Conservation (phyloP, 169 alveolate species). For the Cyclospora cayetanensis region DNA sequence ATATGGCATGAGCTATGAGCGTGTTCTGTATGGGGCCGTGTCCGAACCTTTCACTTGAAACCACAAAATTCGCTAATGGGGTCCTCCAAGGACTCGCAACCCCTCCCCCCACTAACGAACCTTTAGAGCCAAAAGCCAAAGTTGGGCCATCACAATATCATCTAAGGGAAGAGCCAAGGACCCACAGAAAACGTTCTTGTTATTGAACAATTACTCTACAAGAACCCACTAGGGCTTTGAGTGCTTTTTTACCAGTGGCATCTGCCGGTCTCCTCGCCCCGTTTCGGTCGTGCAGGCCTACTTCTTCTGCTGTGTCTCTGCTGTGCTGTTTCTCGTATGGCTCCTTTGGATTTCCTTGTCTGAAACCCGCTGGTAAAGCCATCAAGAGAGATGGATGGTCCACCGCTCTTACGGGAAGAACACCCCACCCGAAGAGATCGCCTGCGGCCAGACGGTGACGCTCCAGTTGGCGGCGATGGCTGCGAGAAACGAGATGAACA, state of each 20-base stretch:
- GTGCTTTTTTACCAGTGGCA: slow-evolving; percentile 26
- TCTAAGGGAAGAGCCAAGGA: too few relatives aligned
- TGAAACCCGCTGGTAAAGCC: slow-evolving; percentile 91
- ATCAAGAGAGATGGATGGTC: slow-evolving; percentile 87
- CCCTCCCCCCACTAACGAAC: too few relatives aligned
- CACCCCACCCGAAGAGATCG: slow-evolving; percentile 89
- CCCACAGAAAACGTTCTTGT: too few relatives aligned
- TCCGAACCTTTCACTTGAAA: too few relatives aligned
- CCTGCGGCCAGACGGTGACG: slow-evolving; percentile 51
- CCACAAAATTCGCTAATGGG: too few relatives aligned
- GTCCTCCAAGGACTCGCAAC: too few relatives aligned
- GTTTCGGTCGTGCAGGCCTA: not conserved
- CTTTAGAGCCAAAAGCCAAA: too few relatives aligned
- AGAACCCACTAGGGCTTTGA: too few relatives aligned
- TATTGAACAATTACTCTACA: too few relatives aligned
- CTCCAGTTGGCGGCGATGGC: slow-evolving; percentile 58
- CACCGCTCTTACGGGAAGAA: slow-evolving; percentile 89
- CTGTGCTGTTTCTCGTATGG: slow-evolving; percentile 77
- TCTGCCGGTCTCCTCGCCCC: slow-evolving; percentile 17
- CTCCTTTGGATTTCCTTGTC: slow-evolving; percentile 82
- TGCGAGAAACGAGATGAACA: not conserved
- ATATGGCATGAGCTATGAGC: too few relatives aligned
- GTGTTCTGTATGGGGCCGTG: too few relatives aligned
- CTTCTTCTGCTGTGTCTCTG: slow-evolving; percentile 16
- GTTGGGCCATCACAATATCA: too few relatives aligned